These are phyloP conservation scores for Myxozyma melibiosi DNA, from an alignment of 805 yeast species.

Conservation along the genomic window DNA sequence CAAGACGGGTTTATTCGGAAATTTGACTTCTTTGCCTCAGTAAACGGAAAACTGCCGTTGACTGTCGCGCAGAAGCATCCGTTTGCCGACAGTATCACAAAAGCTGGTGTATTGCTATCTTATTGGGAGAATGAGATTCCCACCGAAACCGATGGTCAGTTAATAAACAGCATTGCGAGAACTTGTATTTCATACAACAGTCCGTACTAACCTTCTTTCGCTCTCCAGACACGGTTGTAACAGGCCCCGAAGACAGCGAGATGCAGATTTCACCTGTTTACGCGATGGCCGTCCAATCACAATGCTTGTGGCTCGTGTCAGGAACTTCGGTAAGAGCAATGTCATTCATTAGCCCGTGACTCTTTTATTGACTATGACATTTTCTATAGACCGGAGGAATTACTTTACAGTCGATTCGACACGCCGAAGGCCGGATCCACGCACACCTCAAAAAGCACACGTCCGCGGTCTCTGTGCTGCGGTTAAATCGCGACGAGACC, in stretches of 20 bases:
- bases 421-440: slow-evolving; percentile 77
- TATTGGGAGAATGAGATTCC: slow-evolving; percentile 99
- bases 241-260: slow-evolving; percentile 20
- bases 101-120: slow-evolving; percentile 78
- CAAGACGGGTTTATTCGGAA: slow-evolving; percentile 92
- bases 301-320: slow-evolving; percentile 79
- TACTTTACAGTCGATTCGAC: slow-evolving; percentile 76
- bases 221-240: neutral
- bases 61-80: slow-evolving; percentile 92
- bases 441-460: slow-evolving; percentile 75
- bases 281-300: slow-evolving; percentile 79
- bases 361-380: neutral
- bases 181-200: slow-evolving; percentile 44
- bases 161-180: neutral
- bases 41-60: slow-evolving; percentile 82
- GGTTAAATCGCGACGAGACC: slow-evolving; percentile 62
- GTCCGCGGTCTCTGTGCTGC: slow-evolving; percentile 72
- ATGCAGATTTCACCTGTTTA: slow-evolving; percentile 75
- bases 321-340: slow-evolving; percentile 48
- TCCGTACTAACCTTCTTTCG: neutral
- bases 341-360: no score
- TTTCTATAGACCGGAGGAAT: slow-evolving; percentile 73
- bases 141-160: slow-evolving; percentile 22
- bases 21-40: slow-evolving; percentile 80
- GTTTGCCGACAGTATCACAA: slow-evolving; percentile 78